Base-by-base conservation (phyloP, 2,329 filamentous ascomycete species). In the Atkinsonella texensis region DNA sequence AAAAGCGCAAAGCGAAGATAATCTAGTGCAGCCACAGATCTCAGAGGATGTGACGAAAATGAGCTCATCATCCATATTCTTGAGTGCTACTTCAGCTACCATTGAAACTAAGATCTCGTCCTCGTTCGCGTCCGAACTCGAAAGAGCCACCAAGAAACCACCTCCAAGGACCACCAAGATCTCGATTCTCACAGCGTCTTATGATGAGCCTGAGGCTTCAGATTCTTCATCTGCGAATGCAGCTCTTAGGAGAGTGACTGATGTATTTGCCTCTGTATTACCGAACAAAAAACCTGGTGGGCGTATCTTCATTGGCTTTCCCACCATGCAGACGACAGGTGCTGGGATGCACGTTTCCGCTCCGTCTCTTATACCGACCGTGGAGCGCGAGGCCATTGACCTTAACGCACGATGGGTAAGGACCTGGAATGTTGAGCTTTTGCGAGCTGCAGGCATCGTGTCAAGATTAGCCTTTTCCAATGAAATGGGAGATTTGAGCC, bases 301-400 rank as follows among this genome's bases (percentile, higher is more conserved):
- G 7, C 84, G 88, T 50, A 87, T 98, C 51, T 98, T 97, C 62
- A 98, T 98, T 62, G 93, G 93, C 0, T 98, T 98, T 63, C 91
- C 93, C 3, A 98, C 93, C 1, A 90, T 91, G 59, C 93, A 98
- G 70, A 98, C 93, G 0, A 98, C 94, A 0, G 93, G 91, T 51
- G 83, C 91, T 31, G 87, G 91, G 15, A 86, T 94, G 64, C 93
- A 98, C 66, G 86, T 98, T 32, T 97, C 91, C 12, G 93, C 93
- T 0, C 93, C 90, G 1, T 96, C 91, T 0, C 84, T 98, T 13
- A 98, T 98, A 52, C 93, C 93, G 0, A 98, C 93, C 0, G 94
- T 98, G 2, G 93, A 98, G 68, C 83, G 93, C 63, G 93, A 98
- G 65, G 93, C 89, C 50, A 95, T 98, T 53, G 93, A 98, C 66